Evolutionary conservation across 352 stramenopile genomes (phyloP), one percentile per base, ranked within the genome.

Genomic region (Pythium scleroteichum): DNA sequence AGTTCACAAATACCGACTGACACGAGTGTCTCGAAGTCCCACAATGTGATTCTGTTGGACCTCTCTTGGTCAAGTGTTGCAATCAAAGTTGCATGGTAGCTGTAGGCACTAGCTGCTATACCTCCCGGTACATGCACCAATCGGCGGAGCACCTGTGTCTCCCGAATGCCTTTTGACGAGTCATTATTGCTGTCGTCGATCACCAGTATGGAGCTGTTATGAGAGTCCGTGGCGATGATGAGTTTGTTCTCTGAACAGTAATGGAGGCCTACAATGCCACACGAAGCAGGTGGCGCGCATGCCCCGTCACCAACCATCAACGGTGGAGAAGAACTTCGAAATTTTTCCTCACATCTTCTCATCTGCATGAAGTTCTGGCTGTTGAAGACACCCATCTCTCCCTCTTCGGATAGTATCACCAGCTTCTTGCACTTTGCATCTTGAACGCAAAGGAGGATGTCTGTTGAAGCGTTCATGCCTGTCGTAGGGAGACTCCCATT

Each of bases 171-270:
- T 45, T 81, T 76, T 0, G 71, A 67, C 7, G 75, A 68, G 27
- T 86, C 72, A 35, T 76, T 73, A 24, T 75, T 81, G 64, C 80
- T 83, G 40, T 94, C 80, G 49, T 91, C 81, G 23, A 96, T 74
- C 20, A 92, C 64, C 24, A 79, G 42, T 27, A 90, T 89, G 19
- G 76, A 71, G 26, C 74, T 77, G 0, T 59, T 70, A 17, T 76
- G 64, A 3, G 71, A 59, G 29, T 88, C 76, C 0, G 77, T 72
- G 2, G 72, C 62, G 32, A 92, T 64, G 17, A 92, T 74, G 5
- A 92, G 68, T 52, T 89, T 92, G 64, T 92, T 92, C 8, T 76
- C 74, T 0, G 79, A 90, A 62, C 81, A 89, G 55, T 92, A 92
- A 38, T 92, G 79, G 2, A 92, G 38, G 2, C 78, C 75, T 6